These are phyloP conservation scores for Cordyceps tenuipes DNA, from an alignment of 2,329 filamentous ascomycete species.

Conservation along the genomic window DNA sequence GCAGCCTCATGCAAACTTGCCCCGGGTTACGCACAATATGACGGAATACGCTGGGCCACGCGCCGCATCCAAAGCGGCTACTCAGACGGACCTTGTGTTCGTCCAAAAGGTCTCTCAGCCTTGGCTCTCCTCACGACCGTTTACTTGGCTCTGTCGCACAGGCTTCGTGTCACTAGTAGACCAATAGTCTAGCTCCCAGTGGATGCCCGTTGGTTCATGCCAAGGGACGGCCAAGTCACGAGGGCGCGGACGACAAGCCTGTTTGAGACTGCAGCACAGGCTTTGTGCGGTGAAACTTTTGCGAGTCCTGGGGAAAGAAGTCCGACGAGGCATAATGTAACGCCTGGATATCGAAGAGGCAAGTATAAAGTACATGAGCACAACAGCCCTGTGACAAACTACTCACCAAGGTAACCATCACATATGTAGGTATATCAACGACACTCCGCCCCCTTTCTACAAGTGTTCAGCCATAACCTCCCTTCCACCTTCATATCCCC, in stretches of 20 bases:
- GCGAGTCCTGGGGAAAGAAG: background rate
- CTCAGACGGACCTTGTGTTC: background rate
- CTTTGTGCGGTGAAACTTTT: background rate
- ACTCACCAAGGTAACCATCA: background rate
- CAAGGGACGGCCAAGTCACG: background rate
- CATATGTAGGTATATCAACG: background rate
- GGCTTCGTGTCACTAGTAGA: background rate
- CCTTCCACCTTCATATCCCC: background rate
- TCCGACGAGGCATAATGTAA: background rate
- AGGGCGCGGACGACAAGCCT: background rate
- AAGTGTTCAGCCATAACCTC: too few species aligned
- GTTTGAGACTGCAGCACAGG: background rate
- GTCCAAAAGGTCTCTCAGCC: background rate
- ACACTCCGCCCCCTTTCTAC: background rate
- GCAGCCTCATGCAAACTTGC: background rate
- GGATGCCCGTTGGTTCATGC: background rate
- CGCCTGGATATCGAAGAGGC: background rate
- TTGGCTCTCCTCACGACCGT: background rate
- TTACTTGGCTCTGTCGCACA: background rate
- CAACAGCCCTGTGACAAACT: background rate
- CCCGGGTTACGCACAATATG: background rate
- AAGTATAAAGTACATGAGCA: background rate
- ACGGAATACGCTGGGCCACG: background rate
- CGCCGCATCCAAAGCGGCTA: constrained; percentile 1
- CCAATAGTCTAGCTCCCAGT: background rate